Conservation (phyloP, 1,284 basidiomycete genomes). For the Sphagnurus paluster region DNA sequence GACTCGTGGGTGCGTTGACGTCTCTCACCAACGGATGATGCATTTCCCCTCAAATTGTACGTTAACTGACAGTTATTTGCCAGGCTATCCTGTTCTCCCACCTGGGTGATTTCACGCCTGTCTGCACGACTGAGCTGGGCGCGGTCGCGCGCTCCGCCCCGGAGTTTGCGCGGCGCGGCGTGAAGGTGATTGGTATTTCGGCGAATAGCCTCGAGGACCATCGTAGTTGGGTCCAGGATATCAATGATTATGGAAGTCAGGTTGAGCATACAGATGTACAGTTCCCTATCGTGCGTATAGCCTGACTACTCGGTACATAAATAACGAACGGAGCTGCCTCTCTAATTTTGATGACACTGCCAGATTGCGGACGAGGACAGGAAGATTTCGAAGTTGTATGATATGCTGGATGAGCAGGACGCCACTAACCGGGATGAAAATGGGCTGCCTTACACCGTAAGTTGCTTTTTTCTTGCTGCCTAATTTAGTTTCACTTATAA, state of each 20-base stretch:
- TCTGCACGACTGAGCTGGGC: constrained; percentile 96
- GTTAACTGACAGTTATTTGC: not conserved
- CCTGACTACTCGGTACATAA: constrained; percentile 4
- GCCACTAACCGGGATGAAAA: constrained; percentile 93
- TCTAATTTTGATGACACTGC: constrained; percentile 1
- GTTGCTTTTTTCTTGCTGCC: constrained; percentile 17
- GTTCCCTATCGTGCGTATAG: constrained; percentile 91
- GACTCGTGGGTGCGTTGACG: constrained; percentile 82
- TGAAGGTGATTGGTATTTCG: constrained; percentile 94
- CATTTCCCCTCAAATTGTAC: constrained; percentile 13
- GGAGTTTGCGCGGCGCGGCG: constrained; percentile 86
- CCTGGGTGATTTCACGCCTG: constrained; percentile 84
- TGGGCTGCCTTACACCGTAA: constrained; percentile 82
- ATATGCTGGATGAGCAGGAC: constrained; percentile 97
- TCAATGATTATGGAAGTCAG: constrained; percentile 77
- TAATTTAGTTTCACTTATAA: not conserved
- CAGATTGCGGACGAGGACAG: constrained; percentile 92
- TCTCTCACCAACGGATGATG: constrained; percentile 12
- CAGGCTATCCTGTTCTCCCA: constrained; percentile 90
- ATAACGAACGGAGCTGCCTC: too few species aligned
- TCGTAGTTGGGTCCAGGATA: constrained; percentile 89
- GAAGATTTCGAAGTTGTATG: constrained; percentile 83
- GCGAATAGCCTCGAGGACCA: constrained; percentile 91
- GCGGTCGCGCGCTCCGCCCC: constrained; percentile 87
- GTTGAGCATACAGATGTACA: constrained; percentile 71